Evolutionary conservation across 108 stramenopile genomes (phyloP).

Genomic region (Fragilaria crotonensis): DNA sequence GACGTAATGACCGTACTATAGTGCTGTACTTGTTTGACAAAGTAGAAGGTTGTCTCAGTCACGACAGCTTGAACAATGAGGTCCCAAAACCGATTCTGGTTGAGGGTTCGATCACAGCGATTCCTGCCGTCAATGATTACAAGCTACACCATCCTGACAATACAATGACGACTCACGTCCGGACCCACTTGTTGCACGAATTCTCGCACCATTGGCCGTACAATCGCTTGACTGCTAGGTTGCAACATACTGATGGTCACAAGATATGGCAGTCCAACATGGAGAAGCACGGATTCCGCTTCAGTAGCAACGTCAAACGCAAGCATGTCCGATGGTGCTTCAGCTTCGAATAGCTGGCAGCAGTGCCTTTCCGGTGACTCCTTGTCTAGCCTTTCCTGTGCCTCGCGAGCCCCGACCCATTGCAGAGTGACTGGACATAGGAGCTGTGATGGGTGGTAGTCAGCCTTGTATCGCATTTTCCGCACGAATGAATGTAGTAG

Average conservation of each 20-base stretch:
- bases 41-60: too few relatives aligned
- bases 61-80: too few relatives aligned
- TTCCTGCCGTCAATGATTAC: too few relatives aligned
- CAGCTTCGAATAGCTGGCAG: slow-evolving; percentile 18
- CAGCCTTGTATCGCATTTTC: slow-evolving; percentile 97
- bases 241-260: slow-evolving; percentile 63
- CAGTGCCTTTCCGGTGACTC: slow-evolving; percentile 41
- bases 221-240: slow-evolving; percentile 47
- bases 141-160: slow-evolving; percentile 44
- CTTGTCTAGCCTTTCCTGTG: slow-evolving; percentile 41
- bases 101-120: too few relatives aligned
- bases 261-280: slow-evolving; percentile 44
- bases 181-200: slow-evolving; percentile 50
- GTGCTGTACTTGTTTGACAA: too few relatives aligned
- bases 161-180: slow-evolving; percentile 31
- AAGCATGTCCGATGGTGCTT: background rate
- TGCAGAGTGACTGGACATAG: slow-evolving; percentile 69
- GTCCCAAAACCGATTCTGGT: too few relatives aligned
- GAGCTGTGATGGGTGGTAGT: slow-evolving; percentile 89
- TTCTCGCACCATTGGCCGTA: slow-evolving; percentile 54
- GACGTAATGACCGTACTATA: too few relatives aligned
- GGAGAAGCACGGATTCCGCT: slow-evolving; percentile 21
- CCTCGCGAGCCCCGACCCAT: slow-evolving; percentile 81
- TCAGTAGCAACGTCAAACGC: background rate
- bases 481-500: slow-evolving; percentile 91